Conservation (phyloP, 1,139 yeast genomes). For the Candida sojae region DNA sequence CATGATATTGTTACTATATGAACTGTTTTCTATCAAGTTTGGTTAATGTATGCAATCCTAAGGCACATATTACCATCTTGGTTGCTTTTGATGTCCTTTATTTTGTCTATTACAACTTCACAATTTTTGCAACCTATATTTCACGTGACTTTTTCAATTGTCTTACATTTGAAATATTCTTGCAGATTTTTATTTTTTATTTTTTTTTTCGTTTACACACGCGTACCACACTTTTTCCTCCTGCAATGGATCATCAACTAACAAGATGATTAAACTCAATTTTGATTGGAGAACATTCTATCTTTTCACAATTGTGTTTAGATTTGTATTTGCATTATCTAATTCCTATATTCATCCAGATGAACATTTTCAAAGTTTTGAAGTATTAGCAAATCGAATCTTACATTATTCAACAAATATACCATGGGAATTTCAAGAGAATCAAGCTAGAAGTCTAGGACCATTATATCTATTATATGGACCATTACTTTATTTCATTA, state of each 20-base stretch:
- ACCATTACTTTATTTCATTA: conserved; percentile 52
- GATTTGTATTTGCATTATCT: conserved; percentile 63
- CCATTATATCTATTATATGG: conserved; percentile 72
- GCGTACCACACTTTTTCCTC: background rate
- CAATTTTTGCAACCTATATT: background rate
- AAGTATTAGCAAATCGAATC: conserved; percentile 57
- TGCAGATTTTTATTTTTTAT: background rate
- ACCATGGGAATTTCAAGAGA: conserved; percentile 83
- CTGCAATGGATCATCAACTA: background rate
- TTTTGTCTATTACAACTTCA: background rate
- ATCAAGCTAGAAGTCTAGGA: conserved; percentile 74
- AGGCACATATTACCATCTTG: too few relatives aligned
- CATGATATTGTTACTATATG: too few relatives aligned
- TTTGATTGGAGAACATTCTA: conserved; percentile 49
- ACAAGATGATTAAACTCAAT: conserved; percentile 5
- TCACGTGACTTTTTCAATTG: background rate
- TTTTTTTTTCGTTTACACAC: background rate
- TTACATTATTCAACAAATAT: conserved; percentile 49
- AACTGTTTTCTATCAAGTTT: too few relatives aligned
- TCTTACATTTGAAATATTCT: background rate
- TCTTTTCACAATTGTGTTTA: conserved; percentile 42
- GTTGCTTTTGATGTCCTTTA: too few relatives aligned
- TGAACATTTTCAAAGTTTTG: conserved; percentile 91
- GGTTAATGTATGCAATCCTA: too few relatives aligned
- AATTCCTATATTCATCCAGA: conserved; percentile 95